phyloP scores from a whole-genome alignment of 225 moss, liverwort and hornwort species.

The Ulota crispa region DNA sequence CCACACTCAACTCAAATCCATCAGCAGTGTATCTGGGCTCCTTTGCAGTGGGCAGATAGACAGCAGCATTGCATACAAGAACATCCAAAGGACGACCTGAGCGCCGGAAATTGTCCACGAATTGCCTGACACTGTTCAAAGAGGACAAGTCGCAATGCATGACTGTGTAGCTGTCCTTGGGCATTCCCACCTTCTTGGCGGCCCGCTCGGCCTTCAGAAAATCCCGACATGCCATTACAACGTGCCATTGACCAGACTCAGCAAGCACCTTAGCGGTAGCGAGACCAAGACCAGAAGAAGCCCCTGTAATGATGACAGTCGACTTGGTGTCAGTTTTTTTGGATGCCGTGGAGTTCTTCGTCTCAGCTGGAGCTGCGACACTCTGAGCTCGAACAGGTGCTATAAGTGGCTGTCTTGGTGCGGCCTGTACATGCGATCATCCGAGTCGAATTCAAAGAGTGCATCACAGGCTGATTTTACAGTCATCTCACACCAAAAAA shows the following conservation, averaged over 20 bases:
- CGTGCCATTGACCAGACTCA: constrained; percentile 86
- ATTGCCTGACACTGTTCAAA: constrained; percentile 77
- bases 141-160: constrained; percentile 93
- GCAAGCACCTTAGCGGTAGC: constrained; percentile 86
- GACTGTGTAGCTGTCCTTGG: constrained; percentile 76
- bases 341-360: constrained; percentile 36
- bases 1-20: constrained; percentile 93
- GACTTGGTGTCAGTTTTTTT: constrained; percentile 85
- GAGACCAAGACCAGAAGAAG: constrained; percentile 95
- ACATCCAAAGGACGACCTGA: constrained; percentile 77
- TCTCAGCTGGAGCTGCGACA: constrained; percentile 81
- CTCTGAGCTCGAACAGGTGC: constrained; percentile 45
- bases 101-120: constrained; percentile 90
- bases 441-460: background rate
- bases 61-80: constrained; percentile 96
- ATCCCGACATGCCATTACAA: constrained; percentile 99
- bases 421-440: constrained; percentile 18
- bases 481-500: background rate
- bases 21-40: constrained; percentile 92
- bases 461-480: background rate
- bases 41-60: constrained; percentile 94
- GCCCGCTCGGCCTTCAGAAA: constrained; percentile 93
- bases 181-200: constrained; percentile 71
- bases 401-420: constrained; percentile 34
- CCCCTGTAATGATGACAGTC: constrained; percentile 87